Base-by-base conservation (phyloP, 176 grass and related monocot species). In the Stipa capillata region DNA sequence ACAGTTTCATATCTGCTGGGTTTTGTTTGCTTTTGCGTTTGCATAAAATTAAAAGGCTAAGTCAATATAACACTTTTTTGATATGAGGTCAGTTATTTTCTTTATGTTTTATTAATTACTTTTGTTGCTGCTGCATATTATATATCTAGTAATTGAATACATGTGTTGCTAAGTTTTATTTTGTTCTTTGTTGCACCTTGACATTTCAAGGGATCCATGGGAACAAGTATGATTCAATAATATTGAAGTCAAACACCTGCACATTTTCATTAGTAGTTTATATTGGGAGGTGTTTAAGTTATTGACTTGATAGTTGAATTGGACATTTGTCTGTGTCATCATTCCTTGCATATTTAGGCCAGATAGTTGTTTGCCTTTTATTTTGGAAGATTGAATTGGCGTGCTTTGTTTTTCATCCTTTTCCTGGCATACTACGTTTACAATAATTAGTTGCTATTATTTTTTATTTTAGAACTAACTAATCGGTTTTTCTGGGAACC, bases 21-120 rank as follows among this genome's bases (percentile, higher is more conserved):
- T 76, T 63, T 81, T 85, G 45, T 82, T 85, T 85, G 53, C 51
- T 49, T 77, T 18, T 81, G 39, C 23, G 13, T 44, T 66, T 57
- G 18, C 58, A 67, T 57, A 37, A n/a, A 29, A 44, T 55, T 76
- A 44, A 44, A 63, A 54, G 66, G 12, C 8, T 24, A 53, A 63
- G 21, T 36, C 5, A 48, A 10, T 42, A 54, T 32, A 7, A n/a
- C 21, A 37, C 20, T 10, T 64, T 36, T 59, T 24, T 40, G 37
- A 61, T 25, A 57, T 34, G 18, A 41, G 29, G 5, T n/a, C 5
- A 43, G 27, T 51, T 59, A 23, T 53, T 53, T 80, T 8, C 20
- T 52, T 25, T 4, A 36, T 56, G 12, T 0, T 76, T 0, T 15
- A 14, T 35, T 17, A 18, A 9, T 31, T 56, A 0, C 13, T 50